Conservation (phyloP, 805 yeast genomes). For the Saccharomycopsis sp. region DNA sequence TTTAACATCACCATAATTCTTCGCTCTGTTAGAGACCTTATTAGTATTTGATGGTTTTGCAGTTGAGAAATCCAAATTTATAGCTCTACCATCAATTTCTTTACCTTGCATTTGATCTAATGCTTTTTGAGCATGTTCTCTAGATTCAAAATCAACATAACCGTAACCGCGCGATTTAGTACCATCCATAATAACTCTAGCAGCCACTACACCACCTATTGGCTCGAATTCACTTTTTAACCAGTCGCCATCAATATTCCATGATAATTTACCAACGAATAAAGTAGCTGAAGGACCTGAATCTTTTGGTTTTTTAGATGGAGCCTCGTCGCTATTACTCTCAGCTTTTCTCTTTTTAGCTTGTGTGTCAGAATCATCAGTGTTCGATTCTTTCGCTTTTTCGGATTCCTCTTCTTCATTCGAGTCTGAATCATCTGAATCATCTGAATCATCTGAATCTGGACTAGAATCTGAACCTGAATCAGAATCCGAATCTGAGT, state of each 20-base stretch:
- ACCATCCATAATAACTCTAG: slow-evolving; percentile 86
- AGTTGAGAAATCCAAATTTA: slow-evolving; percentile 87
- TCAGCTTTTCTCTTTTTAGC: slow-evolving; percentile 29
- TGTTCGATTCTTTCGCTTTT: slow-evolving; percentile 24
- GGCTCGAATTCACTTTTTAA: slow-evolving; percentile 79
- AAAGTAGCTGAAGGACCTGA: slow-evolving; percentile 72
- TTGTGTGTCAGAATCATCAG: slow-evolving; percentile 31
- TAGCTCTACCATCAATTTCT: slow-evolving; percentile 95
- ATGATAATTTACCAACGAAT: slow-evolving; percentile 94
- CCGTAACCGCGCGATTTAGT: slow-evolving; percentile 96
- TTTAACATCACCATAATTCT: slow-evolving; percentile 81
- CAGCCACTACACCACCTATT: slow-evolving; percentile 72
- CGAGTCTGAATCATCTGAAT: slow-evolving; percentile 9
- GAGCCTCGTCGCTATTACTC: slow-evolving; percentile 33
- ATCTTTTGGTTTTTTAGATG: slow-evolving; percentile 47
- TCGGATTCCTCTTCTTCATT: slow-evolving; percentile 21
- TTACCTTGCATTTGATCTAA: slow-evolving; percentile 77
- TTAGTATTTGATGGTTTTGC: slow-evolving; percentile 60
- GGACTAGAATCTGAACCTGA: slow-evolving; percentile 21
- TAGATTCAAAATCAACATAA: slow-evolving; percentile 86
- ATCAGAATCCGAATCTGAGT: slow-evolving; percentile 19
- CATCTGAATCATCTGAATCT: slow-evolving; percentile 23
- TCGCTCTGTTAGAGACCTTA: slow-evolving; percentile 70
- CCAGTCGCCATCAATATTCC: slow-evolving; percentile 97
- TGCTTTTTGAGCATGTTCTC: slow-evolving; percentile 79